phyloP scores from a whole-genome alignment of 768 basidiomycete species.

The Termitomyces sp. region DNA sequence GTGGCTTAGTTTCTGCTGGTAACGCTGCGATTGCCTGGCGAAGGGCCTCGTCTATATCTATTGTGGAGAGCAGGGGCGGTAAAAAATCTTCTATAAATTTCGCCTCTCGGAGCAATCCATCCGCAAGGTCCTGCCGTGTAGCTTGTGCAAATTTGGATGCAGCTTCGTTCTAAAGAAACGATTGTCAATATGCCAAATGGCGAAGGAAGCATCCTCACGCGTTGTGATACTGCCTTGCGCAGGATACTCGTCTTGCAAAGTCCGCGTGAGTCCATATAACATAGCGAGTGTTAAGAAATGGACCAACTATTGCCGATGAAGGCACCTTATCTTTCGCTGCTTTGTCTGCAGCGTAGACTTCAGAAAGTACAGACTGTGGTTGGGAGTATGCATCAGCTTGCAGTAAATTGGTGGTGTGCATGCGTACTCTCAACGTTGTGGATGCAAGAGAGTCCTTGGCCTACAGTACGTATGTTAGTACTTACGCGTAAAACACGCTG shows the following conservation, averaged over 20 bases:
- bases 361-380: constrained; percentile 58
- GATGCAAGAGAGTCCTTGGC: constrained; percentile 50
- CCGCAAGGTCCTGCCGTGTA: constrained; percentile 59
- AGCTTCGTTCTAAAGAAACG: constrained; percentile 45
- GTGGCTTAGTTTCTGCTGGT: constrained; percentile 17
- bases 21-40: constrained; percentile 30
- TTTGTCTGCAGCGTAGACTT: constrained; percentile 68
- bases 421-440: constrained; percentile 51
- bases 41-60: constrained; percentile 50
- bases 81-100: constrained; percentile 47
- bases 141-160: constrained; percentile 50
- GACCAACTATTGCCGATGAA: constrained; percentile 40
- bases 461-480: constrained; percentile 27
- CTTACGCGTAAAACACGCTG: neutral
- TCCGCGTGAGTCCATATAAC: neutral
- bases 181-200: neutral
- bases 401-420: neutral
- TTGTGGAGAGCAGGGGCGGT: constrained; percentile 53
- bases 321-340: constrained; percentile 32
- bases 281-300: neutral
- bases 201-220: constrained; percentile 36
- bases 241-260: constrained; percentile 34
- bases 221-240: constrained; percentile 50
- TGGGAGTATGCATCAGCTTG: neutral
- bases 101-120: constrained; percentile 56